Conservation (phyloP, 768 basidiomycete species). For the Mycena indigotica region DNA sequence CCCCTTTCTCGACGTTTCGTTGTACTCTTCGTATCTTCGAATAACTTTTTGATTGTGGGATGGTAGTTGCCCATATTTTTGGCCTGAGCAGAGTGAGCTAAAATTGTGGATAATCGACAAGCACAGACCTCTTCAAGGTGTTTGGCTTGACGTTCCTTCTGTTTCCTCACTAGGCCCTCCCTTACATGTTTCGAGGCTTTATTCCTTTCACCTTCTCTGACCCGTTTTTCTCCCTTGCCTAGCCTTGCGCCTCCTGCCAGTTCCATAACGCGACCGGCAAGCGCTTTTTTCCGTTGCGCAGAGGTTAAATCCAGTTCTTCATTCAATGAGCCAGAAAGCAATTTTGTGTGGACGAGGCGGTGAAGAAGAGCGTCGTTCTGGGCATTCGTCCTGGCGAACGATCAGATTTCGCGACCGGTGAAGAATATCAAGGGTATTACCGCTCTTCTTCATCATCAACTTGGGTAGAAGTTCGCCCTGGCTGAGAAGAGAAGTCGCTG, state of each 20-base stretch:
- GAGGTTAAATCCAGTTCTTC: conserved; percentile 61
- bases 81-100: conserved; percentile 48
- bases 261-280: conserved; percentile 79
- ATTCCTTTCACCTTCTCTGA: conserved; percentile 65
- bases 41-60: conserved; percentile 70
- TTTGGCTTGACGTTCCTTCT: conserved; percentile 54
- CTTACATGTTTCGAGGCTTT: conserved; percentile 73
- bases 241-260: conserved; percentile 66
- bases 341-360: conserved; percentile 75
- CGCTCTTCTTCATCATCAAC: conserved; percentile 58
- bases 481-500: conserved; percentile 32
- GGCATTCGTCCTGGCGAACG: conserved; percentile 60
- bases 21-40: conserved; percentile 41
- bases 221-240: conserved; percentile 69
- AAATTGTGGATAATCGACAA: neutral
- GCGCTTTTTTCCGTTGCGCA: conserved; percentile 70
- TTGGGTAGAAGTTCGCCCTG: conserved; percentile 28
- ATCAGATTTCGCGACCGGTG: too few relatives aligned
- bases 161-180: conserved; percentile 66
- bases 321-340: conserved; percentile 74
- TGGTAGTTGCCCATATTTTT: conserved; percentile 87
- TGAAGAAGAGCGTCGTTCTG: conserved; percentile 82
- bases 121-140: conserved; percentile 69
- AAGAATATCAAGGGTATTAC: too few relatives aligned
- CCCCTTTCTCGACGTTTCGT: conserved; percentile 61